Conservation (phyloP, 495 filamentous ascomycete genomes). For the Podospora pseudoanserina region DNA sequence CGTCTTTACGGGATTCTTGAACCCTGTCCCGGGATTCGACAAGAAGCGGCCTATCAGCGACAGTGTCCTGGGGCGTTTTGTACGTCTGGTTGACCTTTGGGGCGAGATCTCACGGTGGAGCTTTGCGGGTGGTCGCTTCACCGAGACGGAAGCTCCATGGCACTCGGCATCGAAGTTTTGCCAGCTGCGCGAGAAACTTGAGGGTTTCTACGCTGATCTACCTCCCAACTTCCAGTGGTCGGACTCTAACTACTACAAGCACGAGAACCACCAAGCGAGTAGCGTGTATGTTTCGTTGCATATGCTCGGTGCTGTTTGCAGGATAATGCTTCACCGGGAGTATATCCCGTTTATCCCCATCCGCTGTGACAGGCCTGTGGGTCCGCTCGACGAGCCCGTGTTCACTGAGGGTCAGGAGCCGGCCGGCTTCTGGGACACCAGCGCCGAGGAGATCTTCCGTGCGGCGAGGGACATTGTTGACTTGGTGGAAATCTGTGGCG, state of each 20-base stretch:
- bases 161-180: slow-evolving; percentile 58
- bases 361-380: slow-evolving; percentile 61
- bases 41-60: slow-evolving; percentile 46
- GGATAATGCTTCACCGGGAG: slow-evolving; percentile 75
- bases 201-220: slow-evolving; percentile 62
- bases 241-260: slow-evolving; percentile 70
- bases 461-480: slow-evolving; percentile 72
- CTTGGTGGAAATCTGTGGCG: slow-evolving; percentile 64
- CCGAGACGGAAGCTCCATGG: slow-evolving; percentile 61
- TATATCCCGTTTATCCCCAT: slow-evolving; percentile 80
- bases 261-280: slow-evolving; percentile 71
- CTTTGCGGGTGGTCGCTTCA: slow-evolving; percentile 65
- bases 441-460: slow-evolving; percentile 68
- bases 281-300: slow-evolving; percentile 76
- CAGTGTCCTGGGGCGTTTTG: slow-evolving; percentile 68
- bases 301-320: slow-evolving; percentile 69
- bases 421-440: slow-evolving; percentile 67
- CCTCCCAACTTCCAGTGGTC: slow-evolving; percentile 70
- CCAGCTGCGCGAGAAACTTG: slow-evolving; percentile 56
- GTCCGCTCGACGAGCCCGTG: slow-evolving; percentile 68
- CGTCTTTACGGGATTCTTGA: slow-evolving; percentile 54
- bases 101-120: slow-evolving; percentile 74
- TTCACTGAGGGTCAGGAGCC: slow-evolving; percentile 52
- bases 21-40: slow-evolving; percentile 25
- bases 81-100: slow-evolving; percentile 76